A percentile compares a stretch with the other conserved stretches of the same genome.
phyloP scores from a whole-genome alignment of 257 asterid species.

The Coffea eugenioides region DNA sequence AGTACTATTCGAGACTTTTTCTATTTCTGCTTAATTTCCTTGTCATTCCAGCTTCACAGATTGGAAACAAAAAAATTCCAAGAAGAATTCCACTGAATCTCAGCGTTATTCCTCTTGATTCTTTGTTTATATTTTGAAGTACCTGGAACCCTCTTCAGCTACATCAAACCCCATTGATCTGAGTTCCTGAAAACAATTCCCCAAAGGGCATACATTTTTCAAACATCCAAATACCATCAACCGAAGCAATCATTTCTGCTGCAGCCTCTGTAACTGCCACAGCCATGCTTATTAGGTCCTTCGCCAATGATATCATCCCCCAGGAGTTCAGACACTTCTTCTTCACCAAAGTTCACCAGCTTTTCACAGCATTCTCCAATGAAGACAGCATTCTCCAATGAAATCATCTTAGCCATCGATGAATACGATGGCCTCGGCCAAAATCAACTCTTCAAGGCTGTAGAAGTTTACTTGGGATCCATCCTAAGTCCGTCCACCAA shows the following conservation, averaged over 20 bases:
- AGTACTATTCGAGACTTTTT: neutral
- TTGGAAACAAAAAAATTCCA: neutral
- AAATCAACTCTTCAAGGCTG: conserved; percentile 45
- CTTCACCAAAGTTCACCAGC: conserved; percentile 10
- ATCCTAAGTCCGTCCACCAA: conserved; percentile 29
- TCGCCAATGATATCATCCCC: conserved; percentile 41
- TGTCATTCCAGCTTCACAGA: neutral
- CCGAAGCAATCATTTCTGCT: conserved; percentile 37
- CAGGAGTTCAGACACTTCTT: conserved; percentile 26
- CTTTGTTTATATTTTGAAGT: neutral
- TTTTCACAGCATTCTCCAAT: neutral
- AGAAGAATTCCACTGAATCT: neutral
- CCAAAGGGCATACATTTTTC: neutral
- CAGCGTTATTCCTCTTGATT: neutral
- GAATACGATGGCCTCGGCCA: conserved; percentile 45
- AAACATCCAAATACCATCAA: conserved; percentile 1
- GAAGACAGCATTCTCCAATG: neutral
- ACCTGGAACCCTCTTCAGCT: no score
- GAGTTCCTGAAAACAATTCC: neutral
- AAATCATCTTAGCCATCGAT: conserved; percentile 34
- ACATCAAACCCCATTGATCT: neutral
- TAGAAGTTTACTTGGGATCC: conserved; percentile 34
- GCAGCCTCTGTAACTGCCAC: conserved; percentile 49
- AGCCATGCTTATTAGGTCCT: conserved; percentile 39
- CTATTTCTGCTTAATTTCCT: neutral